Evolutionary conservation across 2,329 filamentous ascomycete species (phyloP).

Genomic region (Dactylellina leptospora): DNA sequence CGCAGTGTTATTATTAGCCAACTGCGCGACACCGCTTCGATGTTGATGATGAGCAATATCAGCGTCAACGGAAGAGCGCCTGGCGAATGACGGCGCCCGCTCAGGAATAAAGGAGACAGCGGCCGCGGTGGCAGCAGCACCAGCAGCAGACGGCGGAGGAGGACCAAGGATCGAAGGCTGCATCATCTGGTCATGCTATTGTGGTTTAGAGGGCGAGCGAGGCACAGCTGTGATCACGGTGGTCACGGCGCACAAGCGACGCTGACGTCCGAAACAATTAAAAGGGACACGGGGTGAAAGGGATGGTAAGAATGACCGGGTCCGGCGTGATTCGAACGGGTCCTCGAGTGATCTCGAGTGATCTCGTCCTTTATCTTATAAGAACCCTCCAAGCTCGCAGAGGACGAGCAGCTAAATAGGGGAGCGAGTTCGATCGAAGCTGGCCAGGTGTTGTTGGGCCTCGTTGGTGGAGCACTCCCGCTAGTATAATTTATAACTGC

Average conservation of each 20-base stretch:
- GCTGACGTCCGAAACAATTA: conserved; percentile 1
- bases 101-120: conserved; percentile 46
- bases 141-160: conserved; percentile 7
- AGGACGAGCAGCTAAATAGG: not conserved
- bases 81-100: conserved; percentile 31
- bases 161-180: conserved; percentile 48
- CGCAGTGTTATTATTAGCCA: conserved; percentile 17
- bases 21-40: not conserved
- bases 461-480: too few species aligned
- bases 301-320: not conserved
- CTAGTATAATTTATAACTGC: too few species aligned
- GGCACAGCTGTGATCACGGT: not conserved
- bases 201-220: conserved; percentile 6
- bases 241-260: not conserved
- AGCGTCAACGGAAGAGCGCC: conserved; percentile 2
- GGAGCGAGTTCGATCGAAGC: not conserved
- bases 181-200: conserved; percentile 52
- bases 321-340: not conserved
- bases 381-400: too few species aligned
- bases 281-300: conserved; percentile 16
- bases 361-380: too few species aligned
- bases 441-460: not conserved
- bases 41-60: conserved; percentile 15
- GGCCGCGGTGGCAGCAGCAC: not conserved
- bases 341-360: too few species aligned